These are phyloP conservation scores for Simmondsia chinensis DNA, from an alignment of 148 eudicot genomes.

Conservation along the genomic window DNA sequence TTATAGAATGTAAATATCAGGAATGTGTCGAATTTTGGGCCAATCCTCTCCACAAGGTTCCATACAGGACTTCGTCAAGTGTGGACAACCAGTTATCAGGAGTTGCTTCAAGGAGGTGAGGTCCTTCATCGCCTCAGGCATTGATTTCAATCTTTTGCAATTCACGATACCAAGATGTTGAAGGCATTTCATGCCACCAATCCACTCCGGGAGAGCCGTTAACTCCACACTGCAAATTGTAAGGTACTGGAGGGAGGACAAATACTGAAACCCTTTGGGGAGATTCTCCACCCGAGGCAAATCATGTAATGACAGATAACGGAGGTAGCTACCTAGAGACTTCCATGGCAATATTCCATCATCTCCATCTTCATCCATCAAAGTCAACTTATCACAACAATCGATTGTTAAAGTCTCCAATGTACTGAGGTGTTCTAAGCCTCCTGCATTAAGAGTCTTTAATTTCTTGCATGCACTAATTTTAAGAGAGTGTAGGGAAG, in stretches of 20 bases:
- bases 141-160: neutral
- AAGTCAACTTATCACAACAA: neutral
- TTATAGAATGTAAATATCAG: neutral
- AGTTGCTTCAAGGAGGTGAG: neutral
- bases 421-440: neutral
- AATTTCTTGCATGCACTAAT: neutral
- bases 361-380: neutral
- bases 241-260: constrained; percentile 1
- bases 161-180: neutral
- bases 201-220: constrained; percentile 5
- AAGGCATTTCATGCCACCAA: neutral
- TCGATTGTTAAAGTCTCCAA: neutral
- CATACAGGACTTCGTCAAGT: neutral
- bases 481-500: neutral
- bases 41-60: neutral
- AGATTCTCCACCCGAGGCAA: neutral
- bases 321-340: neutral
- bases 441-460: neutral
- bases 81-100: rapidly evolving
- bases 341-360: neutral
- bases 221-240: neutral
- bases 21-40: constrained; percentile 1
- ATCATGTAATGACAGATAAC: neutral
- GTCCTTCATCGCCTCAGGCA: neutral
- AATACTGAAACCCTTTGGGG: neutral